These are phyloP conservation scores for Manihot esculenta DNA, from an alignment of 441 rosid genomes.

Conservation along the genomic window DNA sequence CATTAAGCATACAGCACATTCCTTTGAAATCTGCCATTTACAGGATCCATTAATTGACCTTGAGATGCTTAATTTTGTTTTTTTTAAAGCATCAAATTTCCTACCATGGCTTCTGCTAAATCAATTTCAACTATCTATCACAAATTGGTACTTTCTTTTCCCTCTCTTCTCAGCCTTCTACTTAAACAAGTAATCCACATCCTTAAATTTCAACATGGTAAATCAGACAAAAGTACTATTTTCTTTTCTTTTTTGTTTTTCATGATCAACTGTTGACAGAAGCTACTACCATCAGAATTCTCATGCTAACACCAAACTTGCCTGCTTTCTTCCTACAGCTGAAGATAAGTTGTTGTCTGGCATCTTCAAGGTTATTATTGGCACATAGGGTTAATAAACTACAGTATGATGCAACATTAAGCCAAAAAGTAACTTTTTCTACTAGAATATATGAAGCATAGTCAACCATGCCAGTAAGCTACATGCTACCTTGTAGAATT, in stretches of 20 bases:
- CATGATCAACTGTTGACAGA: too few relatives aligned
- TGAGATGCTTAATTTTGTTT: not conserved
- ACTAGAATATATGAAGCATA: not conserved
- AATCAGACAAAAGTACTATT: not conserved
- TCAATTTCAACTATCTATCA: not conserved
- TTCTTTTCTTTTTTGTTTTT: too few relatives aligned
- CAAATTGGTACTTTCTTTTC: too few relatives aligned
- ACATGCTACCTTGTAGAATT: not conserved
- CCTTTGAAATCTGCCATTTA: not conserved
- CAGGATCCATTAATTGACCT: not conserved
- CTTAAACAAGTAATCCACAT: not conserved
- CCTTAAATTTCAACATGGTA: not conserved
- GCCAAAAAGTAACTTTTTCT: constrained; percentile 2
- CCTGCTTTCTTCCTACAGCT: too few relatives aligned
- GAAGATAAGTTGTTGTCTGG: not conserved
- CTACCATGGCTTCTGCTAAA: not conserved
- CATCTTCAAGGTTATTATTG: not conserved
- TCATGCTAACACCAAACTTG: too few relatives aligned
- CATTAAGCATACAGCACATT: not conserved
- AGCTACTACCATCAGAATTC: too few relatives aligned
- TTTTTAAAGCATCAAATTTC: too few relatives aligned
- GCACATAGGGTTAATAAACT: too few relatives aligned
- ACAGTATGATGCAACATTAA: not conserved
- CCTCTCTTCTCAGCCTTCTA: not conserved
- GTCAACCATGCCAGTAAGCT: not conserved